Conservation (phyloP, 2,329 filamentous ascomycete genomes). For the Chrysosporium keratinophilum region DNA sequence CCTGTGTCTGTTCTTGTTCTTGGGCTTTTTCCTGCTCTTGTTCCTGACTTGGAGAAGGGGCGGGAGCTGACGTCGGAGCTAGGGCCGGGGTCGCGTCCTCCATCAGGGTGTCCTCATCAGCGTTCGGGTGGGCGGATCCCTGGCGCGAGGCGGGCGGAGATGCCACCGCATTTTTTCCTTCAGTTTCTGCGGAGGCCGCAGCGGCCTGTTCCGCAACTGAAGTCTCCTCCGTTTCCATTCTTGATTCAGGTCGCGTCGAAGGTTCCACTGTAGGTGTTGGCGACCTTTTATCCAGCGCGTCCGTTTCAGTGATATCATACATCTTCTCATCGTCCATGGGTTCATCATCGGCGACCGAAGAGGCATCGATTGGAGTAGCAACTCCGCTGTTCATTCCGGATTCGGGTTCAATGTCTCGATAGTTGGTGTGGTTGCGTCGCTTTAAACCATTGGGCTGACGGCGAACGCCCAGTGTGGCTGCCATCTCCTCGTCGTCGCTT, state of each 20-base stretch:
- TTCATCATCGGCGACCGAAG: slow-evolving; percentile 37
- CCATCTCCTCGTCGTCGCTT: slow-evolving; percentile 78
- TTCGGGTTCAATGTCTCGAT: slow-evolving; percentile 48
- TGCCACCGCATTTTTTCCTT: slow-evolving; percentile 23
- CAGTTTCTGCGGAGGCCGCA: slow-evolving; percentile 18
- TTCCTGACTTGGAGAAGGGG: background rate
- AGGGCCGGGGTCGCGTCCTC: slow-evolving; percentile 26
- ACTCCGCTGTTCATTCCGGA: slow-evolving; percentile 45
- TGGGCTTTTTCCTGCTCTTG: too few species aligned
- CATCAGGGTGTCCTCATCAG: slow-evolving; percentile 28
- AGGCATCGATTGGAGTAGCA: slow-evolving; percentile 37
- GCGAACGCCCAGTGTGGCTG: slow-evolving; percentile 57
- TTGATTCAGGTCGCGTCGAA: slow-evolving; percentile 17
- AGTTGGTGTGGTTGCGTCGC: slow-evolving; percentile 52
- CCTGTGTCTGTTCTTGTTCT: slow-evolving; percentile 4
- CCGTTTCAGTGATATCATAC: slow-evolving; percentile 32
- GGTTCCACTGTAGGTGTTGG: slow-evolving; percentile 25
- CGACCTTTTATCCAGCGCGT: slow-evolving; percentile 24
- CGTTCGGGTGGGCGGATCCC: slow-evolving; percentile 25
- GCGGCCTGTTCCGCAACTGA: slow-evolving; percentile 25
- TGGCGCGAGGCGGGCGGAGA: slow-evolving; percentile 26
- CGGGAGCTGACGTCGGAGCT: too few species aligned
- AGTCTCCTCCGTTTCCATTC: slow-evolving; percentile 24
- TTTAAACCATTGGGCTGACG: slow-evolving; percentile 41
- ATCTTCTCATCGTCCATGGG: slow-evolving; percentile 34